phyloP scores from a whole-genome alignment of 768 basidiomycete species.

The Kwoniella sp. region DNA sequence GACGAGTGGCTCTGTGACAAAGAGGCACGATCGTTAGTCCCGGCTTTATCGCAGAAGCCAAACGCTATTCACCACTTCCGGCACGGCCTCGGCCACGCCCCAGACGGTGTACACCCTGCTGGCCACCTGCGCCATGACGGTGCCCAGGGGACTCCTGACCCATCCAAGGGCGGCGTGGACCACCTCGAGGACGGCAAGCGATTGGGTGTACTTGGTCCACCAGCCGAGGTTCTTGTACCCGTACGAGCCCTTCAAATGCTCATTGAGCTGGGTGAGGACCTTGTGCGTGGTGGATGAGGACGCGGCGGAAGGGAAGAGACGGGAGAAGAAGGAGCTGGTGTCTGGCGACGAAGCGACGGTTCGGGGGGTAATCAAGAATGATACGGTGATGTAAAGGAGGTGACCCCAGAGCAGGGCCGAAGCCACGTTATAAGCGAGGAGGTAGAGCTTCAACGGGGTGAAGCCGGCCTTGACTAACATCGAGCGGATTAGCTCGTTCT shows the following conservation, averaged over 20 bases:
- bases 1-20: conserved; percentile 56
- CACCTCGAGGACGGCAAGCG: conserved; percentile 75
- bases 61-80: conserved; percentile 54
- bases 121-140: conserved; percentile 73
- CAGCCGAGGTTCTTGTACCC: conserved; percentile 57
- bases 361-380: conserved; percentile 49
- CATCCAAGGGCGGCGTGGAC: conserved; percentile 71
- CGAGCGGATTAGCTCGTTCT: too few relatives aligned
- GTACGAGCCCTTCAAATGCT: conserved; percentile 60
- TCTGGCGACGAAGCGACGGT: conserved; percentile 37
- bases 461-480: conserved; percentile 18
- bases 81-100: conserved; percentile 68
- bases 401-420: conserved; percentile 72
- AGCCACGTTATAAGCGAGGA: conserved; percentile 70
- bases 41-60: not conserved
- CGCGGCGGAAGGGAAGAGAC: conserved; percentile 1
- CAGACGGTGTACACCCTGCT: conserved; percentile 79
- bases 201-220: conserved; percentile 71
- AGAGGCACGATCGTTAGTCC: not conserved
- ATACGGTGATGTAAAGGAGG: conserved; percentile 60
- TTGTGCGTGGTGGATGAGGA: conserved; percentile 1
- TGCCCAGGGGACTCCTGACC: conserved; percentile 71
- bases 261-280: conserved; percentile 48
- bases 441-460: conserved; percentile 55
- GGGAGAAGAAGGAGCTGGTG: conserved; percentile 7